These are phyloP conservation scores for Didymosphaeria variabile DNA, from an alignment of 2,329 filamentous ascomycete species.

Conservation along the genomic window DNA sequence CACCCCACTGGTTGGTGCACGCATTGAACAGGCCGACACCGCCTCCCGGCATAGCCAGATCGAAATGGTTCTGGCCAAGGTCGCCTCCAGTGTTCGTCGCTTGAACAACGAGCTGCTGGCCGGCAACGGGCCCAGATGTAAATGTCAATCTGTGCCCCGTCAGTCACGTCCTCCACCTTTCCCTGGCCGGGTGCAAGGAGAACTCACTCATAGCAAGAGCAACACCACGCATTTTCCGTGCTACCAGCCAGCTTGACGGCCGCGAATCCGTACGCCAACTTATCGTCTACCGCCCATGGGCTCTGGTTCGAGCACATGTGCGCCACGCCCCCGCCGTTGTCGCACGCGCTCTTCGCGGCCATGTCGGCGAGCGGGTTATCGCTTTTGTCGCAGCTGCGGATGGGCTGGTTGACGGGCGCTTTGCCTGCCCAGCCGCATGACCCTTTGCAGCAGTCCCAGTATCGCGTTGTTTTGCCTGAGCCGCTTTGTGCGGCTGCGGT, in stretches of 20 bases:
- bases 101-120: constrained; percentile 71
- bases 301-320: constrained; percentile 68
- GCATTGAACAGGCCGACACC: constrained; percentile 49
- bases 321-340: constrained; percentile 63
- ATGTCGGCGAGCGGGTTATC: constrained; percentile 65
- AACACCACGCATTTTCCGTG: constrained; percentile 69
- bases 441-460: constrained; percentile 74
- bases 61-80: constrained; percentile 49
- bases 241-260: constrained; percentile 65
- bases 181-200: not conserved
- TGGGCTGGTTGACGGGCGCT: constrained; percentile 61
- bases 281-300: constrained; percentile 68
- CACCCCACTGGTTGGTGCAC: constrained; percentile 45
- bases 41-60: constrained; percentile 49
- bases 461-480: constrained; percentile 47
- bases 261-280: constrained; percentile 71
- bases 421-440: constrained; percentile 70
- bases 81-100: constrained; percentile 67
- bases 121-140: constrained; percentile 62
- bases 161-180: constrained; percentile 11
- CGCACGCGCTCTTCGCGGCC: constrained; percentile 62
- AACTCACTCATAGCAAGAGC: constrained; percentile 66
- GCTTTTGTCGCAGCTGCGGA: constrained; percentile 64
- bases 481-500: constrained; percentile 36
- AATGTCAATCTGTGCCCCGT: constrained; percentile 60